A percentile compares a stretch with the other conserved stretches of the same genome.
phyloP scores from a whole-genome alignment of 2,329 filamentous ascomycete genomes.

The Colletotrichum paranaense region DNA sequence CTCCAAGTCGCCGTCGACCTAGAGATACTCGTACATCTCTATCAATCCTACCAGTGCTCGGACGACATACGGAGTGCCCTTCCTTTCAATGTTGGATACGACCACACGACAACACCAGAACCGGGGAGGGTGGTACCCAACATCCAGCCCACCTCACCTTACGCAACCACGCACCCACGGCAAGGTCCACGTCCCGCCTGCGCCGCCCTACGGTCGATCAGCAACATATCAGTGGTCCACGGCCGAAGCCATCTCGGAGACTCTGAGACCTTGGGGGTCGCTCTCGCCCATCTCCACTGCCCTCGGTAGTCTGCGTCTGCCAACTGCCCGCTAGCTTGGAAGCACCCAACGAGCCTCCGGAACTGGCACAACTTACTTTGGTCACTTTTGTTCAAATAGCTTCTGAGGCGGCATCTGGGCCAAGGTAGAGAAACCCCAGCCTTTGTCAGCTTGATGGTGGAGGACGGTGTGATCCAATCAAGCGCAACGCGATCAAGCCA shows the following conservation, averaged over 20 bases:
- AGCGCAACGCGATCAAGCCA: too few species aligned
- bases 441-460: too few species aligned
- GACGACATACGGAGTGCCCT: background rate
- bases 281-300: background rate
- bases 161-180: background rate
- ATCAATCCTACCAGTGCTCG: background rate
- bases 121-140: background rate
- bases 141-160: background rate
- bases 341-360: constrained; percentile 15
- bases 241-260: background rate
- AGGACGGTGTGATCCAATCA: too few species aligned
- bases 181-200: background rate
- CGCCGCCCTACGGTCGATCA: constrained; percentile 8
- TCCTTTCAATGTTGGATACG: background rate
- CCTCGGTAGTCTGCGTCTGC: background rate
- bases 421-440: too few species aligned
- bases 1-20: background rate
- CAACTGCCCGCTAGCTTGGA: background rate
- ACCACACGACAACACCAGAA: background rate
- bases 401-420: too few species aligned
- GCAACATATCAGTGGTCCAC: background rate
- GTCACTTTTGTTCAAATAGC: too few species aligned
- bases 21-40: background rate
- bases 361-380: background rate
- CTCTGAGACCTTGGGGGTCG: background rate